Evolutionary conservation across 2,329 filamentous ascomycete genomes (phyloP).

Genomic region (Lojkania enalia): DNA sequence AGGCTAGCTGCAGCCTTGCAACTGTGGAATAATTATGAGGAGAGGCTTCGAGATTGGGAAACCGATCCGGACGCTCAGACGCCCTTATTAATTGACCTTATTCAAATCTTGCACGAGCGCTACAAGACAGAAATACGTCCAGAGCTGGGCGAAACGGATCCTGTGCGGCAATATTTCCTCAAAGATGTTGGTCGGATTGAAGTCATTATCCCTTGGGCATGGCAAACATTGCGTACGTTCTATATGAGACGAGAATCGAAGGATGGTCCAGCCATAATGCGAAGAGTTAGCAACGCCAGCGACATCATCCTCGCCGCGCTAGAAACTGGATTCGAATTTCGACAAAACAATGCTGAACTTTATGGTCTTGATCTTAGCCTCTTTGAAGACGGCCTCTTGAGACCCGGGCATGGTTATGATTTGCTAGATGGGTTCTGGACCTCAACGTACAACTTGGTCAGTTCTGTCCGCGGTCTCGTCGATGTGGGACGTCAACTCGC

Average conservation of each 20-base stretch:
- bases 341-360: slow-evolving; percentile 65
- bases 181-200: slow-evolving; percentile 66
- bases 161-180: slow-evolving; percentile 84
- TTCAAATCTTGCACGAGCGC: slow-evolving; percentile 74
- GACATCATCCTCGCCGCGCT: slow-evolving; percentile 70
- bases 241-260: slow-evolving; percentile 67
- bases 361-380: slow-evolving; percentile 75
- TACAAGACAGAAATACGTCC: slow-evolving; percentile 70
- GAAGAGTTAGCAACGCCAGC: slow-evolving; percentile 66
- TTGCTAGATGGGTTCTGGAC: slow-evolving; percentile 85
- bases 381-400: slow-evolving; percentile 53
- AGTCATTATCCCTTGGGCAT: slow-evolving; percentile 75
- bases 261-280: slow-evolving; percentile 55
- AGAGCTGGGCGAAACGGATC: slow-evolving; percentile 72
- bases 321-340: slow-evolving; percentile 69
- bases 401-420: slow-evolving; percentile 60
- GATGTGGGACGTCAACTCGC: slow-evolving; percentile 47
- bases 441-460: slow-evolving; percentile 58
- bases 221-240: slow-evolving; percentile 69
- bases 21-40: slow-evolving; percentile 81
- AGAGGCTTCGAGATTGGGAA: slow-evolving; percentile 68
- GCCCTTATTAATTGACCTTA: slow-evolving; percentile 72
- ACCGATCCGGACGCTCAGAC: slow-evolving; percentile 58
- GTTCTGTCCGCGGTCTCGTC: slow-evolving; percentile 44
- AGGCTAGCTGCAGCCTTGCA: slow-evolving; percentile 79